Conservation (phyloP, 2,329 filamentous ascomycete genomes). For the Trichoderma asperellum region DNA sequence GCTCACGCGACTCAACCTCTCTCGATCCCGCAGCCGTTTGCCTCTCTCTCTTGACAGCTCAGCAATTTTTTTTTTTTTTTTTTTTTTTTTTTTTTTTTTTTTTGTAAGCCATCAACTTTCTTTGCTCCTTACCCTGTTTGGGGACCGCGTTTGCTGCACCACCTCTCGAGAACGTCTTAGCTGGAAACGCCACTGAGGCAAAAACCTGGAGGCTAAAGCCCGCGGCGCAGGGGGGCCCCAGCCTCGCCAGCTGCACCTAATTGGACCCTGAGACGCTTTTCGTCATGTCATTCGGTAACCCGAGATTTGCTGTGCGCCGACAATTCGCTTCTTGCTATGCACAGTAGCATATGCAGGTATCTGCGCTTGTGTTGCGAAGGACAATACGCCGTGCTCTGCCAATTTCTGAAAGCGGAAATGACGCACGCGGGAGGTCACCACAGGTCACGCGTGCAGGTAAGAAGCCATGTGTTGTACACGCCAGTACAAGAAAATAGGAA, state of each 20-base stretch:
- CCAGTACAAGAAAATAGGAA: background rate
- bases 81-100: background rate
- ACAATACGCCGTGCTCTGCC: background rate
- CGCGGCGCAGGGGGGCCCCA: slow-evolving; percentile 14
- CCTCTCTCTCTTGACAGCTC: background rate
- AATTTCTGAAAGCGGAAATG: slow-evolving; percentile 23
- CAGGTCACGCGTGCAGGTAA: background rate
- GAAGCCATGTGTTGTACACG: background rate
- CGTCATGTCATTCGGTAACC: slow-evolving; percentile 9
- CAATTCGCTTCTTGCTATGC: background rate
- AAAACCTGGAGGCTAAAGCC: slow-evolving; percentile 8
- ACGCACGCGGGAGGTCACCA: slow-evolving; percentile 3
- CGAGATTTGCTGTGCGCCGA: slow-evolving; percentile 3
- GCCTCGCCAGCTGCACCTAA: background rate
- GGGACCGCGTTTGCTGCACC: background rate
- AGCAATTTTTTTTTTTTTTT: background rate
- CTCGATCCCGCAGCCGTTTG: background rate
- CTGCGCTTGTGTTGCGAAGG: background rate
- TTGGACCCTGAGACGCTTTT: slow-evolving; percentile 21
- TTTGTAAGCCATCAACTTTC: background rate
- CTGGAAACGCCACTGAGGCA: slow-evolving; percentile 17
- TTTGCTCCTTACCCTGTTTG: background rate
- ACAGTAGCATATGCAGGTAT: background rate
- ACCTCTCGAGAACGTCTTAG: background rate
- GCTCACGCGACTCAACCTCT: background rate